Percentiles rank a stretch among this genome's conserved stretches.
Conservation (phyloP, 208 protist genomes). For the Acanthamoeba sp. region DNA sequence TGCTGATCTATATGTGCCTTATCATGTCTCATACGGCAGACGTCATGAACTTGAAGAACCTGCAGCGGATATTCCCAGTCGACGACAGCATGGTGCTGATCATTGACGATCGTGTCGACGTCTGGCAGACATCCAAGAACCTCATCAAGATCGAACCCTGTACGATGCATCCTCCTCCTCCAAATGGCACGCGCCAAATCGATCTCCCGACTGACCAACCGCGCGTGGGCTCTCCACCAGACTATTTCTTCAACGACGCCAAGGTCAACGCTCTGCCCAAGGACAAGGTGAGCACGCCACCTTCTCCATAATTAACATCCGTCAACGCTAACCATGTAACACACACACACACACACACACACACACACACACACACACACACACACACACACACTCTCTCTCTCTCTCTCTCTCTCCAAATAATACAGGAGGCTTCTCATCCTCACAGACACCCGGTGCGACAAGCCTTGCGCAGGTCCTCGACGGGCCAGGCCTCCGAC, state of each 20-base stretch:
- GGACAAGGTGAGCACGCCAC: background rate
- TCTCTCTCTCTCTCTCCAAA: background rate
- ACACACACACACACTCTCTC: background rate
- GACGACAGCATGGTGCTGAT: conserved; percentile 84
- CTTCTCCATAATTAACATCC: background rate
- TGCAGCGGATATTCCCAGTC: conserved; percentile 78
- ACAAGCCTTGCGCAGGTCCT: background rate
- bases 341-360: background rate
- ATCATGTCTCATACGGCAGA: no score
- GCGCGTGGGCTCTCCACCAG: background rate
- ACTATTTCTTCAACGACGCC: conserved; percentile 31
- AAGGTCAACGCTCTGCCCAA: conserved; percentile 37
- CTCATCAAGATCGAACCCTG: conserved; percentile 81
- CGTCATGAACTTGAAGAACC: conserved; percentile 70
- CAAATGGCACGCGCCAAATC: background rate
- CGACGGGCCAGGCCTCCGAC: background rate
- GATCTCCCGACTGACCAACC: background rate
- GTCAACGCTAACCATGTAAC: background rate
- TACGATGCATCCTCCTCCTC: background rate
- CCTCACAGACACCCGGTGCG: background rate
- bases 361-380: background rate
- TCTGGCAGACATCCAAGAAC: conserved; percentile 79
- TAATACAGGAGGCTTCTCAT: background rate
- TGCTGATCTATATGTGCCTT: no score
- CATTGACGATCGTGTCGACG: conserved; percentile 82